These are phyloP conservation scores for Dictyostelium discoideum DNA, from an alignment of 78 protist species.

Conservation along the genomic window dicty_2.7 NC_007088.5:4602501-4603000, in stretches of 20 bases:
- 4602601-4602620: neutral
- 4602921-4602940: neutral
- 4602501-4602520: neutral
- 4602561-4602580: neutral
- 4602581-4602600: neutral
- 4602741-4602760: neutral
- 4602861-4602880: neutral
- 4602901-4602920: neutral
- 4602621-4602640: neutral
- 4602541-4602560: neutral
- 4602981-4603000: neutral
- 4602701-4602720: neutral
- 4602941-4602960: neutral
- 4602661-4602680: neutral
- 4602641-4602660: neutral
- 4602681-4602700: neutral
- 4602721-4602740: neutral
- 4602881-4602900: slow-evolving; percentile 5
- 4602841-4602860: neutral
- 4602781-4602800: neutral
- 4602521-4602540: neutral
- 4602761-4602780: neutral
- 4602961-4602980: neutral
- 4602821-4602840: neutral
- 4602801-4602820: neutral